Base-by-base conservation (phyloP, 1,284 basidiomycete genomes). In the Somion occarium region DNA sequence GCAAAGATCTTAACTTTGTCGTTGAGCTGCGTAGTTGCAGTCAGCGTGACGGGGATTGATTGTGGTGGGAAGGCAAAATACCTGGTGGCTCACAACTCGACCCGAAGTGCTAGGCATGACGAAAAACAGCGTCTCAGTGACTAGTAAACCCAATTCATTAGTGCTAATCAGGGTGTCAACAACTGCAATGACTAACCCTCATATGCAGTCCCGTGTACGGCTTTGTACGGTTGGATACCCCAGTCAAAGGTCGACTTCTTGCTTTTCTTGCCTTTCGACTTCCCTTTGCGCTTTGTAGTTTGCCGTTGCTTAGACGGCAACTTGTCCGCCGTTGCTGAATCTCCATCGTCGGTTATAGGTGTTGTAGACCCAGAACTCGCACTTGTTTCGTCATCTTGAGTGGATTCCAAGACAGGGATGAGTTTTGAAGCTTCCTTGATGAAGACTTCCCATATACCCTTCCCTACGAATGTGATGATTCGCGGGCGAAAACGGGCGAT, bases 381-480 rank as follows among this genome's bases (percentile, higher is more conserved):
- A 11, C 11, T 9, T 11, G 12, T 9, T 20, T 9, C 19, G 19
- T 42, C 41, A 42, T 20, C 41, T 15, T 7, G 11, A 15, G 47
- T 13, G 11, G 44, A 13, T 19, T 2, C 30, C 34, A 25, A 38
- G 11, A 43, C 3, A 3, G 45, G 26, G 9, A 38, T 48, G 22
- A 51, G 30, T 22, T 46, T 53, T 11, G 19, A 11, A 18, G 20
- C 38, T 22, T 51, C 46, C 27, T 34, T 49, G 7, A 49, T 52
- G 49, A 65, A 62, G 23, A 56, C 52, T 2, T 80, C 74, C 67
- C 85, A 85, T 26, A 91, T 89, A 30, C 75, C 77, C 52, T 88
- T 77, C 0, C 88, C 88, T 3, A 90, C 82, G 59, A 90, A 88
- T 57, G 85, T 86, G 0, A 88, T 75, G 3, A 86, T 69, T 2